Evolutionary conservation across 805 yeast genomes (phyloP), one percentile per base, ranked within the genome.

Genomic region (Scheffersomyces ergatensis): DNA sequence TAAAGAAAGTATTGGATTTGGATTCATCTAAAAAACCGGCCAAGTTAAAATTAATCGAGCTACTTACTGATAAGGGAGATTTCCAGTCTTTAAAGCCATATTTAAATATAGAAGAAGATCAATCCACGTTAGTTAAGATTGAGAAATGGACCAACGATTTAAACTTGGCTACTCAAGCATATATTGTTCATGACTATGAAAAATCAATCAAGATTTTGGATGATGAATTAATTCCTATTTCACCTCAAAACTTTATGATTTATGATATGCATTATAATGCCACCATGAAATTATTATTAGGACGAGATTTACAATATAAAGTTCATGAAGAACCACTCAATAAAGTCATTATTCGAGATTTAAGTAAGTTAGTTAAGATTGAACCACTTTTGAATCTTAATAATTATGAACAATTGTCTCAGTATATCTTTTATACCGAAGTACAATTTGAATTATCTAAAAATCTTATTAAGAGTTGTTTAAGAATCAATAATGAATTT

Each of bases 401-500:
- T 3, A 40, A 46, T 34, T 70, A 65, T 48, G 47, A 45, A 16
- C 40, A 43, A 13, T 39, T 59, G 15, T 48, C 74, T 1, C 55
- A 63, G 19, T 60, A 57, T 42, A 48, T 66, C 41, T 60, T 76
- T 37, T 81, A 72, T 49, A 74, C 80, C 5, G 67, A 80, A 30
- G 65, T 70, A 29, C 78, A 79, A 31, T 78, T 73, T 43, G 77
- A 77, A 13, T 70, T 70, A 19, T 74, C 85, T 0, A 62, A 76
- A 51, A 69, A 60, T 43, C 68, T 72, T 30, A 67, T 83, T 19
- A 77, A 83, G 49, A 80, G 76, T 47, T 89, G 97, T 57, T 65
- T 92, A 36, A 80, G 85, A 40, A 73, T 79, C 33, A 92, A 92
- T 59, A 85, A 88, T 60, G 97, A 88, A 46, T 76, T 74, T 48